Evolutionary conservation across 441 rosid species (phyloP), one percentile per base, ranked within the genome.

Genomic region (Erodium moschatum): DNA sequence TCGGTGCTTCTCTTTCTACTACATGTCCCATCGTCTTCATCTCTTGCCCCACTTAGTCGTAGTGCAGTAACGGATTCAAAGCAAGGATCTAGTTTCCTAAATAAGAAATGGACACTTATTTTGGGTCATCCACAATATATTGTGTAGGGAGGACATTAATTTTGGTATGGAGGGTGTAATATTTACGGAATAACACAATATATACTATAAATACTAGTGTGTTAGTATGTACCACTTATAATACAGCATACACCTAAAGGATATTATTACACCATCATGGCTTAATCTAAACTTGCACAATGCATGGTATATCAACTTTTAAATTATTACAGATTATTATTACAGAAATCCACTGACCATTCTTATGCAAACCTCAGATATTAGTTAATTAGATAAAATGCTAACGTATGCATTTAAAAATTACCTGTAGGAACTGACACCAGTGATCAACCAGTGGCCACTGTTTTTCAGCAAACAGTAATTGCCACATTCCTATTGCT

Each of bases 401-500:
- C n/a, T 10, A 52, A 52, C 0, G 20, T 18, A 52, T 15, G 60
- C 9, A 4, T 1, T 15, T 52, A 29, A 5, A 15, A 11, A n/a
- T 64, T 81, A 94, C 97, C 93, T 90, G 97, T 72, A 93, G 82
- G 77, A 93, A 93, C 74, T 91, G 89, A 81, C 98, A 93, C 98
- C 98, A 91, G 67, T 89, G 91, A 71, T 88, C 90, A 64, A 88
- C 87, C 73, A 91, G 66, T 2, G 94, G 88, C 91, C 96, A 89
- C 42, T 83, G 91, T 73, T 79, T 91, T 75, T 93, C 96, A 76
- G 96, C 91, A 80, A 93, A 89, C 29, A 93, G 79, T 80, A 89
- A 78, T 72, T 88, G 96, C 97, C 98, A 93, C 97, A 93, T 91
- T 46, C 96, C 99, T 61, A 94, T 94, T 60, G 97, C 97, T 16